A percentile compares a stretch with the other conserved stretches of the same genome.
phyloP scores from a whole-genome alignment of 2,329 filamentous ascomycete genomes.

The Alternaria panax region DNA sequence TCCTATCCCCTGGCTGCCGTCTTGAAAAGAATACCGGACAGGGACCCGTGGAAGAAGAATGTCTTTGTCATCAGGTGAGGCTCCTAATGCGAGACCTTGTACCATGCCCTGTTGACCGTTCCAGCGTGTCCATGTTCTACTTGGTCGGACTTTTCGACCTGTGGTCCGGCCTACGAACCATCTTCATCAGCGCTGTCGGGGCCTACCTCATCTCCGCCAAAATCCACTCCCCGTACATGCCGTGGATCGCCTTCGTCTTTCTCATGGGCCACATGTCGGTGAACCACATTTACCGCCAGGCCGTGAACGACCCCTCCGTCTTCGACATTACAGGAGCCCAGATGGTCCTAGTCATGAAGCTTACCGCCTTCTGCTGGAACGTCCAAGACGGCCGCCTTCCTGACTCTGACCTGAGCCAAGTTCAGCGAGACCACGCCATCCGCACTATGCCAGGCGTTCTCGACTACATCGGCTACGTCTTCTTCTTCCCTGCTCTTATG shows the following conservation, averaged over 20 bases:
- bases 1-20: conserved; percentile 91
- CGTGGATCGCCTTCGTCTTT: conserved; percentile 93
- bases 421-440: conserved; percentile 84
- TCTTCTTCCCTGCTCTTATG: conserved; percentile 93
- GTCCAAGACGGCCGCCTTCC: conserved; percentile 88
- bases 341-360: conserved; percentile 98
- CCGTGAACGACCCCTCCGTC: conserved; percentile 67
- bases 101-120: conserved; percentile 10
- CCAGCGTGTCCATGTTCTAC: conserved; percentile 83
- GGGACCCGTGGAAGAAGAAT: conserved; percentile 84
- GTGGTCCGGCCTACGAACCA: conserved; percentile 81
- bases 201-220: conserved; percentile 85
- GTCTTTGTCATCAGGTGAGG: conserved; percentile 78
- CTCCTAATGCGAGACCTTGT: too few species aligned
- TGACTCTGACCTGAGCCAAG: conserved; percentile 79
- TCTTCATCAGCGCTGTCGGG: conserved; percentile 79
- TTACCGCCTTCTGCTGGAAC: conserved; percentile 97
- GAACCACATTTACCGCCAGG: conserved; percentile 85
- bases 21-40: conserved; percentile 89
- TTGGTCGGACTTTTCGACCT: conserved; percentile 92
- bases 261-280: conserved; percentile 95
- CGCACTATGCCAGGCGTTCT: conserved; percentile 75
- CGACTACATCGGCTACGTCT: conserved; percentile 86
- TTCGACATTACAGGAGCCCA: conserved; percentile 92
- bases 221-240: conserved; percentile 90